Conservation (phyloP, 257 asterid genomes). For the Hygrophila difformis region DNA sequence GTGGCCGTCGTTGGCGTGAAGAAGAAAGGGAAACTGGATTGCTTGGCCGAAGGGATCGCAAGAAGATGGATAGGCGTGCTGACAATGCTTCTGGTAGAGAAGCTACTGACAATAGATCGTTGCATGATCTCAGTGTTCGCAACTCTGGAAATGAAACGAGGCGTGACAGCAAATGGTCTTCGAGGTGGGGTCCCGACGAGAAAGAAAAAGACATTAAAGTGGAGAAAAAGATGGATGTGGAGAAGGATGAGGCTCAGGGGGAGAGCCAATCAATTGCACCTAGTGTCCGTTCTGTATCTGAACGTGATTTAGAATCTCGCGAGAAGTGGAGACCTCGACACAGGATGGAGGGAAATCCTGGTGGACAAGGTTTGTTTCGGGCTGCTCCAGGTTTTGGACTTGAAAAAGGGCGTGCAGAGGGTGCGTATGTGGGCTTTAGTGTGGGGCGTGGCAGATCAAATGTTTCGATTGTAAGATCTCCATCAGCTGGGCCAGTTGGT, state of each 20-base stretch:
- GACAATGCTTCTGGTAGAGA: constrained; percentile 69
- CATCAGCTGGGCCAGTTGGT: constrained; percentile 49
- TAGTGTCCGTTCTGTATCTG: constrained; percentile 50
- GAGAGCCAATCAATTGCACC: constrained; percentile 55
- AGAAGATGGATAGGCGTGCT: constrained; percentile 75
- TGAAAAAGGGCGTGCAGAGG: constrained; percentile 75
- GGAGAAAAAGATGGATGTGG: constrained; percentile 60
- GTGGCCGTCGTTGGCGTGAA: constrained; percentile 98
- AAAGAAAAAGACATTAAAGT: constrained; percentile 77
- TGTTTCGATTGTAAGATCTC: constrained; percentile 35
- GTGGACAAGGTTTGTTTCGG: constrained; percentile 58
- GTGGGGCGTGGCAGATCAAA: constrained; percentile 85
- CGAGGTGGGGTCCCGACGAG: constrained; percentile 98
- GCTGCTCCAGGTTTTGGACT: constrained; percentile 95
- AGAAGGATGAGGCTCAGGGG: constrained; percentile 63
- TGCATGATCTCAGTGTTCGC: constrained; percentile 68
- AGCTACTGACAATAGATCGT: constrained; percentile 48
- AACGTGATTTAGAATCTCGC: constrained; percentile 84
- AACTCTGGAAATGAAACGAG: constrained; percentile 60
- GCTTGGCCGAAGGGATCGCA: constrained; percentile 91
- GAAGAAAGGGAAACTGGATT: constrained; percentile 99
- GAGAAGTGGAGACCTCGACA: constrained; percentile 99
- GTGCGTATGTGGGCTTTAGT: constrained; percentile 68
- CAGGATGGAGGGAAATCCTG: constrained; percentile 74
- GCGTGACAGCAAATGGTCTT: constrained; percentile 94